These are phyloP conservation scores for Thermochaetoides thermophila DNA, from an alignment of 495 filamentous ascomycete genomes.

Conservation along the genomic window DNA sequence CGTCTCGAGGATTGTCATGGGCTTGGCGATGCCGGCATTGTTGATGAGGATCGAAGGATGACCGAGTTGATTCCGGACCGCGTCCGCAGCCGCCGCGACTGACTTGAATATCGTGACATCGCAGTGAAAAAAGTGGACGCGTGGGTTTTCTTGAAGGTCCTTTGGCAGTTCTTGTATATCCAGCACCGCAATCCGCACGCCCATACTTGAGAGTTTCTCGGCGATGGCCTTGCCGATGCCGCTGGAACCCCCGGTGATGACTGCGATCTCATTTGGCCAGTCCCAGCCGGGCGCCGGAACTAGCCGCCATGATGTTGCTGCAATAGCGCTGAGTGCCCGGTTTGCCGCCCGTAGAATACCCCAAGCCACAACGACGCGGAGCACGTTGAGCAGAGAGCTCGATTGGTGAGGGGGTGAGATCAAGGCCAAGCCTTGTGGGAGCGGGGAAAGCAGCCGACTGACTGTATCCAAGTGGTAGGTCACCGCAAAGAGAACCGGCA, in stretches of 20 bases:
- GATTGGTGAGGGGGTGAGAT: too few relatives aligned
- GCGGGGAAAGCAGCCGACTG: too few relatives aligned
- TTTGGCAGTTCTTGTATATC: conserved; percentile 45
- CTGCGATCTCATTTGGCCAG: conserved; percentile 50
- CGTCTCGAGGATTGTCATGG: conserved; percentile 39
- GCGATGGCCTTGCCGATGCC: conserved; percentile 49
- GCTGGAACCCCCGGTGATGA: conserved; percentile 51
- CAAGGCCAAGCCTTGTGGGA: too few relatives aligned
- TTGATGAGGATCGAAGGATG: conserved; percentile 53
- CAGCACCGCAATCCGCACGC: conserved; percentile 46
- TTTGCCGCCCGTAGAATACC: conserved; percentile 28
- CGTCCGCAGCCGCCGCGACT: conserved; percentile 27
- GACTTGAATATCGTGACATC: conserved; percentile 38
- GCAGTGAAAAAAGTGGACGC: conserved; percentile 41
- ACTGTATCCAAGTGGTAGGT: too few relatives aligned
- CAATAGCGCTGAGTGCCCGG: conserved; percentile 32
- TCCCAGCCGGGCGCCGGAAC: conserved; percentile 15
- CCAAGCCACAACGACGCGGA: conserved; percentile 25
- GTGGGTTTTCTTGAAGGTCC: conserved; percentile 19
- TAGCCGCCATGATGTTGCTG: conserved; percentile 22
- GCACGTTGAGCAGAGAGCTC: too few relatives aligned
- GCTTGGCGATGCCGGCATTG: conserved; percentile 49
- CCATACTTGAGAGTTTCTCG: conserved; percentile 36
- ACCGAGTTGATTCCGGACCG: conserved; percentile 39
- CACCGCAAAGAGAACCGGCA: too few relatives aligned